Evolutionary conservation across 495 filamentous ascomycete genomes (phyloP).

Genomic region (Poronia punctata): DNA sequence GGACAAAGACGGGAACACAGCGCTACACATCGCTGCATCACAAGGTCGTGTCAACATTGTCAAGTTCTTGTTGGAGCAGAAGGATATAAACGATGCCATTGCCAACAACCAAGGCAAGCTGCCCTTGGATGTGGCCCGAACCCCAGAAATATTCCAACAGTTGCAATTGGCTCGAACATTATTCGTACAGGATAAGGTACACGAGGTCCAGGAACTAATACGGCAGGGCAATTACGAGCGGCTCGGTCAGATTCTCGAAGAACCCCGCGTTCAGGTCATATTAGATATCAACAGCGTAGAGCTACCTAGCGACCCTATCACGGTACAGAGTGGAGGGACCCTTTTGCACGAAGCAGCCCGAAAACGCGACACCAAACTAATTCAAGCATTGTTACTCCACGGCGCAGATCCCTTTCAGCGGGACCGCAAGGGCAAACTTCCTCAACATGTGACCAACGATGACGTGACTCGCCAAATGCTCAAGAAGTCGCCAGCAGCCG

Average conservation of each 20-base stretch:
- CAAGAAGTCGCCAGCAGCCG: conserved; percentile 90
- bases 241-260: conserved; percentile 71
- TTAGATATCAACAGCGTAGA: conserved; percentile 88
- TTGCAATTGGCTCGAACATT: conserved; percentile 85
- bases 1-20: conserved; percentile 89
- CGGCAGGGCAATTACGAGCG: conserved; percentile 63
- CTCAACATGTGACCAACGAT: conserved; percentile 96
- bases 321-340: conserved; percentile 72
- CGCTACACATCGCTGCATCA: conserved; percentile 79
- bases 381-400: conserved; percentile 83
- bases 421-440: conserved; percentile 89
- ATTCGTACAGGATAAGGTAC: conserved; percentile 79
- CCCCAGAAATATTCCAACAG: conserved; percentile 89
- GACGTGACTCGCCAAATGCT: conserved; percentile 78
- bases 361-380: conserved; percentile 73
- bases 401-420: conserved; percentile 96
- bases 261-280: conserved; percentile 73
- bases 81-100: conserved; percentile 80
- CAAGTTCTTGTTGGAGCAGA: conserved; percentile 67
- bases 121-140: conserved; percentile 81
- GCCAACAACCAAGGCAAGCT: conserved; percentile 84
- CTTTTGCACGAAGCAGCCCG: conserved; percentile 90
- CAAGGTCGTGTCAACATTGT: conserved; percentile 76
- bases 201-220: conserved; percentile 73
- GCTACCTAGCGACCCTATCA: conserved; percentile 71